Evolutionary conservation across 371 early-diverging fungal genomes (phyloP).

Genomic region (Mucor circinelloides): DNA sequence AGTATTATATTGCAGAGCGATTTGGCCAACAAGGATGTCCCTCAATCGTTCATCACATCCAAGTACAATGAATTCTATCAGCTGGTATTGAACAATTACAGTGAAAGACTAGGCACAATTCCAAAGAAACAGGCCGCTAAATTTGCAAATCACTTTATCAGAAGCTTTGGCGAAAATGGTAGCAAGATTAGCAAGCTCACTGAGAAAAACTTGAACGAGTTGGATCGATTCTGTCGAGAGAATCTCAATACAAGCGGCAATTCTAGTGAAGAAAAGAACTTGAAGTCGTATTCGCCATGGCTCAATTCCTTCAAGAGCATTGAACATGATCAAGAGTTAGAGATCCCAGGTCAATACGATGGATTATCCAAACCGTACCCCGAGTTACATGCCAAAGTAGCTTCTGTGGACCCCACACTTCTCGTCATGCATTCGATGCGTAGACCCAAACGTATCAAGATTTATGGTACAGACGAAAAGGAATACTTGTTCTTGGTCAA

Average conservation of each 20-base stretch:
- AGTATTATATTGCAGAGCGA: background rate
- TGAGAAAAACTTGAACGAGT: background rate
- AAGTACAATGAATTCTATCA: conserved; percentile 40
- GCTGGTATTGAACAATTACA: conserved; percentile 31
- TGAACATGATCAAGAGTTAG: conserved; percentile 52
- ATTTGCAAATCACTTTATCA: conserved; percentile 48
- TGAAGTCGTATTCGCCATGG: conserved; percentile 75
- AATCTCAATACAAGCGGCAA: background rate
- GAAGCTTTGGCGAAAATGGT: conserved; percentile 55
- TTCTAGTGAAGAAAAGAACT: background rate
- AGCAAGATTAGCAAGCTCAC: conserved; percentile 24
- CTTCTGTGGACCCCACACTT: conserved; percentile 63
- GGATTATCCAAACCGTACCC: conserved; percentile 53
- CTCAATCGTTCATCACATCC: conserved; percentile 16
- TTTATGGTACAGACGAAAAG: conserved; percentile 73
- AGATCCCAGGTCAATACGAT: conserved; percentile 79
- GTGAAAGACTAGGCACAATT: conserved; percentile 26
- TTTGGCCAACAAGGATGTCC: conserved; percentile 22
- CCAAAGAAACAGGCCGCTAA: conserved; percentile 56
- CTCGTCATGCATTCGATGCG: conserved; percentile 73
- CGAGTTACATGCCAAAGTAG: conserved; percentile 58
- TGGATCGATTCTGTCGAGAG: background rate
- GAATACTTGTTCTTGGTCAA: conserved; percentile 76
- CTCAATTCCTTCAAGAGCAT: conserved; percentile 50
- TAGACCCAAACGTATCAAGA: conserved; percentile 71